Conservation (phyloP, 116 monocot species). For the Phalaenopsis hybrid region DNA sequence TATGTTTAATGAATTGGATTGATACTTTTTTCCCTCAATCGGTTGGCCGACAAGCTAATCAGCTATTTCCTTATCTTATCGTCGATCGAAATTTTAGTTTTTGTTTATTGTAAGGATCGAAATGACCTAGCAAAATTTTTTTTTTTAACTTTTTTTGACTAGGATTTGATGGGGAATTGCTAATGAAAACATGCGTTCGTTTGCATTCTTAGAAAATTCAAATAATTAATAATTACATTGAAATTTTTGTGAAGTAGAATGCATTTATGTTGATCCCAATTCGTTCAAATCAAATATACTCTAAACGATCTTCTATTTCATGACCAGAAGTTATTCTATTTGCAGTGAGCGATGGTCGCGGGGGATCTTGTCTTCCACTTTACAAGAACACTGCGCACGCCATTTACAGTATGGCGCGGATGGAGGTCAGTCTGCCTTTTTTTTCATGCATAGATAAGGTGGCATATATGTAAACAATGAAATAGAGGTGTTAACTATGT, state of each 20-base stretch:
- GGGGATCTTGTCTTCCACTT: conserved; percentile 26
- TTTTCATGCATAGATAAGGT: not conserved
- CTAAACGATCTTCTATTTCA: not conserved
- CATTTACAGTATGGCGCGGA: conserved; percentile 53
- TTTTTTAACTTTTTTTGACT: too few relatives aligned
- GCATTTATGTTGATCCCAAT: not conserved
- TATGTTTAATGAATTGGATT: not conserved
- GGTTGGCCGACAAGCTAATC: not conserved
- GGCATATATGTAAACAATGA: too few relatives aligned
- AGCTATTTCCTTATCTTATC: not conserved
- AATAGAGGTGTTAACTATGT: too few relatives aligned
- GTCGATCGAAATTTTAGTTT: not conserved
- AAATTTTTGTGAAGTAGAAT: not conserved
- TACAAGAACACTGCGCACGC: conserved; percentile 83
- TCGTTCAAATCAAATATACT: too few relatives aligned
- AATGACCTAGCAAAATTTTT: not conserved
- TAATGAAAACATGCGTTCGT: too few relatives aligned
- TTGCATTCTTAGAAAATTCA: not conserved
- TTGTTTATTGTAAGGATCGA: not conserved
- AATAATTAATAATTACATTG: not conserved
- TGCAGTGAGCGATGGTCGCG: conserved; percentile 64
- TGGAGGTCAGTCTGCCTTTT: conserved; percentile 38
- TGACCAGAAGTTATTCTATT: not conserved
- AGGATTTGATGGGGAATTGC: too few relatives aligned
- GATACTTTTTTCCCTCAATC: not conserved